Percentiles rank a stretch among this genome's conserved stretches.
phyloP scores from a whole-genome alignment of 2,329 filamentous ascomycete genomes.

The Fusarium sp. region DNA sequence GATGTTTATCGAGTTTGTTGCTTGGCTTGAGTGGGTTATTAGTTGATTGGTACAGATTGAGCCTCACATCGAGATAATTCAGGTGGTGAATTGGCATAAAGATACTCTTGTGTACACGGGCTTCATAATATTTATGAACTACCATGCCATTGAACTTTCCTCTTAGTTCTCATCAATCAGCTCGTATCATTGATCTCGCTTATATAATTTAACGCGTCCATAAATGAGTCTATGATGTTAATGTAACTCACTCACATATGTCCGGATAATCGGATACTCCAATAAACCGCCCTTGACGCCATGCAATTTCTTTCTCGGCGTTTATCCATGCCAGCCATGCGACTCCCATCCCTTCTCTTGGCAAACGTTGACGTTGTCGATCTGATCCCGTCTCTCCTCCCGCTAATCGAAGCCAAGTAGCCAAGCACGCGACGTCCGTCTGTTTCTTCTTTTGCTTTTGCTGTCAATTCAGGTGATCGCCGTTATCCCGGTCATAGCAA shows the following conservation, averaged over 20 bases:
- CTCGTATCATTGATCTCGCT: not conserved
- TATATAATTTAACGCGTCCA: not conserved
- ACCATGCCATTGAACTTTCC: not conserved
- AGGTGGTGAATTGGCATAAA: too few relatives aligned
- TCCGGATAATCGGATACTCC: not conserved
- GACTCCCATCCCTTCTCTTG: conserved; percentile 12
- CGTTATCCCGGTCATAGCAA: conserved; percentile 20
- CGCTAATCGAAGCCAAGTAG: conserved; percentile 19
- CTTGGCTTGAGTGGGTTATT: not conserved
- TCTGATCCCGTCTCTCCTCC: not conserved
- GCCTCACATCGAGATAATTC: not conserved
- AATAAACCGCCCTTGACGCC: conserved; percentile 6
- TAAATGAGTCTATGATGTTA: not conserved
- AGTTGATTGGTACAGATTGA: not conserved
- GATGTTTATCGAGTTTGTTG: not conserved
- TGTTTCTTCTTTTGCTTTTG: conserved; percentile 4
- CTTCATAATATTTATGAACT: not conserved
- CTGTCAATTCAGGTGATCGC: conserved; percentile 24
- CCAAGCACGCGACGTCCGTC: not conserved
- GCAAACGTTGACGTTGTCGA: conserved; percentile 10
- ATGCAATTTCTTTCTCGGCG: conserved; percentile 8
- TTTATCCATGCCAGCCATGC: conserved; percentile 27
- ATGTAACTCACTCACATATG: not conserved
- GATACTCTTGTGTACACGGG: not conserved
- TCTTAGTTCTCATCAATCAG: not conserved